phyloP scores from a whole-genome alignment of 345 rosid genomes.

The Raphanus raphanistrum region DNA sequence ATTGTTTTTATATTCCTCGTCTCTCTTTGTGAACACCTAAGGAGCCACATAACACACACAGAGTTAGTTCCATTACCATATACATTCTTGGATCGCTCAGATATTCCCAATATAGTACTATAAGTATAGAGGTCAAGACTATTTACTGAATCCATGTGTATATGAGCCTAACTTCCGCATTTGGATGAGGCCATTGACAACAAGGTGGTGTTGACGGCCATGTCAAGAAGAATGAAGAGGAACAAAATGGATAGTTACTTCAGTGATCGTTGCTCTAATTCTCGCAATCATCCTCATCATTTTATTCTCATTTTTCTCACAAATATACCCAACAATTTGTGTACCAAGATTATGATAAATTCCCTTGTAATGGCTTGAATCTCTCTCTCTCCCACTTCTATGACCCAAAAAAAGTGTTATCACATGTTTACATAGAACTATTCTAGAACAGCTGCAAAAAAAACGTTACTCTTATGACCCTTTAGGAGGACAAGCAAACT shows the following conservation, averaged over 20 bases:
- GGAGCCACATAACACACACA: neutral
- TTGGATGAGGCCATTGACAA: neutral
- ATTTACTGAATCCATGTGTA: neutral
- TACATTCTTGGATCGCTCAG: neutral
- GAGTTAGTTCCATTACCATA: neutral
- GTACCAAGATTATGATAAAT: neutral
- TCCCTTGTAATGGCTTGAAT: neutral
- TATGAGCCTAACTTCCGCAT: neutral
- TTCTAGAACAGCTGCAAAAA: neutral
- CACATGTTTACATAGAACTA: neutral
- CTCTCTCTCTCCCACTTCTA: neutral
- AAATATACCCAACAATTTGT: neutral
- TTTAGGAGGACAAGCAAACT: neutral
- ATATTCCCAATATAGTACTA: neutral
- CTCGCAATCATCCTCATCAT: neutral
- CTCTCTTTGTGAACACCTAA: neutral
- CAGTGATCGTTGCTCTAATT: neutral
- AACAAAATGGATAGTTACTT: neutral
- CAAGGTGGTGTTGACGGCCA: neutral
- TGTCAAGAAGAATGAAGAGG: neutral
- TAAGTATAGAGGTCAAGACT: neutral
- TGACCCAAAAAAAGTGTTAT: neutral
- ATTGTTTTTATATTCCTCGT: neutral
- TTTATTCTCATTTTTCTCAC: neutral
- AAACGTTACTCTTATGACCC: neutral